Evolutionary conservation across 257 asterid species (phyloP).

Genomic region (Misopates orontium): DNA sequence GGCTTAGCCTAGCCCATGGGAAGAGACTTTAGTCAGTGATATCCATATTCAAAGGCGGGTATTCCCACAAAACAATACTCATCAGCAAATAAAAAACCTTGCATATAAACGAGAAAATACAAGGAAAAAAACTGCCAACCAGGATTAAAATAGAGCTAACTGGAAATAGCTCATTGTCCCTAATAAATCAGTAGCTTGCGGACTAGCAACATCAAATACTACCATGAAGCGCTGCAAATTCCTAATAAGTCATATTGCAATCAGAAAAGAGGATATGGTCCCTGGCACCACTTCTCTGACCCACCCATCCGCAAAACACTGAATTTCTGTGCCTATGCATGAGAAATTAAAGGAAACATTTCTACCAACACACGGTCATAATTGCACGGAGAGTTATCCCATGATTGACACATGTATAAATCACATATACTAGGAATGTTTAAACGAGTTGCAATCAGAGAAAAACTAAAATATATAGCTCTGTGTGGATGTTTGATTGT

Average conservation of each 20-base stretch:
- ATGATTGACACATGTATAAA: not conserved
- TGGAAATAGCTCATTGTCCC: not conserved
- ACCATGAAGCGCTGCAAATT: too few species aligned
- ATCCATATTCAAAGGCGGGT: too few species aligned
- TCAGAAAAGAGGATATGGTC: conserved; percentile 7
- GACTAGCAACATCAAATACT: not conserved
- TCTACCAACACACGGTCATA: not conserved
- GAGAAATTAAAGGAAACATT: conserved; percentile 2
- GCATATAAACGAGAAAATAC: not conserved
- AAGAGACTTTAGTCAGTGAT: too few species aligned
- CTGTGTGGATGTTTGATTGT: not conserved
- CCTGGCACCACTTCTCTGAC: conserved; percentile 10
- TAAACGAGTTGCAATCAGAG: not conserved
- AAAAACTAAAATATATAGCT: not conserved
- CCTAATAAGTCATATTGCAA: not conserved
- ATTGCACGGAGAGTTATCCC: not conserved
- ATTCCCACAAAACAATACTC: not conserved
- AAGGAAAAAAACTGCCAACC: not conserved
- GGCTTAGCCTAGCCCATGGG: too few species aligned
- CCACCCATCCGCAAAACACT: not conserved
- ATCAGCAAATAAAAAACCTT: not conserved
- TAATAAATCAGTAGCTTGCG: not conserved
- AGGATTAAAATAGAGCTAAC: not conserved
- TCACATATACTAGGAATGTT: not conserved
- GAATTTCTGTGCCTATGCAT: not conserved